Evolutionary conservation across 768 basidiomycete species (phyloP).

Genomic region (Podaxis pistillaris): DNA sequence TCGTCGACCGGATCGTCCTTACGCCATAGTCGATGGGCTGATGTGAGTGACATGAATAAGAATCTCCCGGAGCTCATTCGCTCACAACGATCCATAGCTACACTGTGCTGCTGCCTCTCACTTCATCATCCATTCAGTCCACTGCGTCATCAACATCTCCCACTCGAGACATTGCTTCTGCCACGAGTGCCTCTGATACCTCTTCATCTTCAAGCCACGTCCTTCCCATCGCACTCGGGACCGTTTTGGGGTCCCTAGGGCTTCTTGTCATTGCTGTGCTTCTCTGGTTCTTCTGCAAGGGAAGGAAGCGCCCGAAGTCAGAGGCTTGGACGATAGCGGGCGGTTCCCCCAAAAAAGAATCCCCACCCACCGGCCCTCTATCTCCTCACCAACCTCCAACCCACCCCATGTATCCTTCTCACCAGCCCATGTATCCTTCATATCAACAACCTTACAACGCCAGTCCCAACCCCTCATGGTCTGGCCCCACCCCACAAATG

Average conservation of each 20-base stretch:
- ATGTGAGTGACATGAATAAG: slow-evolving; percentile 27
- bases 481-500: not conserved
- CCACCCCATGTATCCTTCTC: not conserved
- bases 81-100: slow-evolving; percentile 12
- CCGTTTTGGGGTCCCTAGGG: slow-evolving; percentile 30
- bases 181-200: not conserved
- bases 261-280: slow-evolving; percentile 26
- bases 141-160: slow-evolving; percentile 20
- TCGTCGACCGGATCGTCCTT: slow-evolving; percentile 25
- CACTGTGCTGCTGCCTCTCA: slow-evolving; percentile 14
- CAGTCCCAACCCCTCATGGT: not conserved
- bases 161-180: slow-evolving; percentile 18
- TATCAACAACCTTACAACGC: not conserved
- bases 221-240: slow-evolving; percentile 32
- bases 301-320: slow-evolving; percentile 27
- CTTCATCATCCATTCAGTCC: slow-evolving; percentile 14
- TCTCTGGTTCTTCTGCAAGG: slow-evolving; percentile 29
- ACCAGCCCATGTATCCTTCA: not conserved
- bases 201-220: slow-evolving; percentile 19
- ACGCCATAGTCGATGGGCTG: slow-evolving; percentile 36
- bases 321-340: slow-evolving; percentile 35
- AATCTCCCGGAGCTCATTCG: not conserved
- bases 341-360: not conserved
- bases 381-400: not conserved
- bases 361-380: not conserved